Conservation (phyloP, 1,284 basidiomycete species). For the Exobasidium cylindrosporum region DNA sequence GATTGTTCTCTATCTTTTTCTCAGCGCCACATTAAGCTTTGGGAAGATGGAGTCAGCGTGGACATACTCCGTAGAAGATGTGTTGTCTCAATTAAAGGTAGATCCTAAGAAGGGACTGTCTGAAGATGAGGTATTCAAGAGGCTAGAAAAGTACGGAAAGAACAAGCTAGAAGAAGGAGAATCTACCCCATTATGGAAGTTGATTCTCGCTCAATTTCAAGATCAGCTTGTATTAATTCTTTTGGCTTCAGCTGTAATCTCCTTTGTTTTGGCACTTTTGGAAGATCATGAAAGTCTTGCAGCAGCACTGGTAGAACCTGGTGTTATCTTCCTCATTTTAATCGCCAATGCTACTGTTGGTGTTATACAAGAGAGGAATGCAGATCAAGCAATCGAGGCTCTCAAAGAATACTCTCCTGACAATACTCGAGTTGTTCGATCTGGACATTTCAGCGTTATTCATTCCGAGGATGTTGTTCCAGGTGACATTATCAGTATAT, state of each 20-base stretch:
- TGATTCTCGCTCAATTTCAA: conserved; percentile 92
- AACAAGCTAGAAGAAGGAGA: conserved; percentile 76
- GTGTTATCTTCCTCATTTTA: conserved; percentile 54
- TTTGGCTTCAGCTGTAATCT: conserved; percentile 50
- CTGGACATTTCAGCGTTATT: conserved; percentile 31
- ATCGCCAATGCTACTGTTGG: conserved; percentile 54
- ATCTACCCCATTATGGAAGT: conserved; percentile 82
- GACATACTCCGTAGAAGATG: conserved; percentile 43
- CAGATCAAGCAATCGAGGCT: conserved; percentile 53
- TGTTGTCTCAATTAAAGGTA: conserved; percentile 37
- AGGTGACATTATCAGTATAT: conserved; percentile 49
- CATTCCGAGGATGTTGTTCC: conserved; percentile 47
- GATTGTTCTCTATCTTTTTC: no score
- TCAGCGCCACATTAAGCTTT: no score
- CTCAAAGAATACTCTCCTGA: conserved; percentile 53
- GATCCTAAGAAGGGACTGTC: conserved; percentile 41
- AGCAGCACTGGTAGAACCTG: conserved; percentile 52
- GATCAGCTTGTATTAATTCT: conserved; percentile 54
- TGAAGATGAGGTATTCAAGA: conserved; percentile 29
- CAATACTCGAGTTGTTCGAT: conserved; percentile 43
- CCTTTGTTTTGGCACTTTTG: conserved; percentile 49
- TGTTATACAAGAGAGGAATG: conserved; percentile 53
- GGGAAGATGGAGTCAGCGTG: conserved; percentile 47
- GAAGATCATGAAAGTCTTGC: conserved; percentile 44
- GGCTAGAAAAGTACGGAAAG: conserved; percentile 31